Evolutionary conservation across 169 alveolate genomes (phyloP).

Genomic region (Plasmodium gonderi): DNA sequence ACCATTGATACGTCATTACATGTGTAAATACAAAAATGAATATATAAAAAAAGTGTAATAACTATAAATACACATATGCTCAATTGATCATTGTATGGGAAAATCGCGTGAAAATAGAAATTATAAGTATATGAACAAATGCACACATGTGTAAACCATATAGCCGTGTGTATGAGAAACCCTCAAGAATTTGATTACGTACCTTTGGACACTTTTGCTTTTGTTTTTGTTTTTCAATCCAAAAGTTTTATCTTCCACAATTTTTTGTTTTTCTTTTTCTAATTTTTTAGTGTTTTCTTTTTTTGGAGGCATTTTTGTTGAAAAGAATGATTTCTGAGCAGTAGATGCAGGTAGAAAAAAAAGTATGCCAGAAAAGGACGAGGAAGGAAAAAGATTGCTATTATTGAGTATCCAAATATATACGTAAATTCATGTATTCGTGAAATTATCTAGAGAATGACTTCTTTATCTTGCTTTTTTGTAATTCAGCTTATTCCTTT

Average conservation of each 20-base stretch:
- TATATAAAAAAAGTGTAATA: too few species aligned
- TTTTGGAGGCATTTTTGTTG: slow-evolving; percentile 85
- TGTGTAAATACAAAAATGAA: too few species aligned
- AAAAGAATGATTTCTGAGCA: neutral
- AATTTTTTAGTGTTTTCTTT: slow-evolving; percentile 92
- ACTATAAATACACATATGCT: too few species aligned
- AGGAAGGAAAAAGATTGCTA: neutral
- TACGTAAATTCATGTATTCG: neutral
- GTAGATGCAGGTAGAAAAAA: neutral
- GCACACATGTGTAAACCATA: neutral
- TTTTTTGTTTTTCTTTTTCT: slow-evolving; percentile 96
- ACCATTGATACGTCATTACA: too few species aligned
- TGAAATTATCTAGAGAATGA: neutral
- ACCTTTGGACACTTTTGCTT: slow-evolving; percentile 96
- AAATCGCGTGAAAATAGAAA: neutral
- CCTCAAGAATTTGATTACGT: slow-evolving; percentile 5
- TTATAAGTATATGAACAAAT: neutral
- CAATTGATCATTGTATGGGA: neutral
- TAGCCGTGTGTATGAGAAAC: neutral
- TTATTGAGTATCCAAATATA: neutral
- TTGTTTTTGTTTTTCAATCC: slow-evolving; percentile 98
- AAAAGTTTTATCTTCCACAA: slow-evolving; percentile 98
- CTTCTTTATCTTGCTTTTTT: neutral
- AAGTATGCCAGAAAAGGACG: neutral
- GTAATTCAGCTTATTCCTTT: neutral